phyloP scores from a whole-genome alignment of 2,329 filamentous ascomycete genomes.

The Ploettnerulaceae sp. region DNA sequence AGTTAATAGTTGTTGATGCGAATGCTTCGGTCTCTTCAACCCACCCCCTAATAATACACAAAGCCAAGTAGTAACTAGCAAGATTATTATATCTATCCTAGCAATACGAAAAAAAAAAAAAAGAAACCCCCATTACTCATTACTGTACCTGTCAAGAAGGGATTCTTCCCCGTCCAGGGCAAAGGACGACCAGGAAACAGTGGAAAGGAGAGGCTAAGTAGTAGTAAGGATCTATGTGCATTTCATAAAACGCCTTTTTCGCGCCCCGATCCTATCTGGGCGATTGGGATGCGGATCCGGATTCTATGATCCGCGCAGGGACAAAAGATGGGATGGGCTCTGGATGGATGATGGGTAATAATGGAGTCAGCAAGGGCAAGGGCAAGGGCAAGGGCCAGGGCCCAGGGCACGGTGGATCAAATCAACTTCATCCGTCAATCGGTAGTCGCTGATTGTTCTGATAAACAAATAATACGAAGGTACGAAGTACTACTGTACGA shows the following conservation, averaged over 20 bases:
- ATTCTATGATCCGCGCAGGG: conserved; percentile 17
- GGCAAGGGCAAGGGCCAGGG: background rate
- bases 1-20: too few relatives aligned
- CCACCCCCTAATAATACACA: too few relatives aligned
- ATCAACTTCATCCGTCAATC: conserved; percentile 9
- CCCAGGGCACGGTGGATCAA: conserved; percentile 10
- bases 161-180: background rate
- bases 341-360: background rate
- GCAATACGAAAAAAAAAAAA: too few relatives aligned
- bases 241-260: conserved; percentile 5
- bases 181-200: background rate
- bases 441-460: conserved; percentile 14
- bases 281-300: conserved; percentile 12
- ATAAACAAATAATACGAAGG: conserved; percentile 14
- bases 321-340: conserved; percentile 5
- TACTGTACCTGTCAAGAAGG: too few relatives aligned
- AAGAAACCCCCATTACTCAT: too few relatives aligned
- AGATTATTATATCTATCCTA: too few relatives aligned
- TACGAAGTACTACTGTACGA: too few relatives aligned
- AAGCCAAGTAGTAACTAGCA: too few relatives aligned
- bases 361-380: conserved; percentile 1
- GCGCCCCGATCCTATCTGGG: conserved; percentile 1
- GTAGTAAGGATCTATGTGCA: background rate
- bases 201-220: conserved; percentile 3
- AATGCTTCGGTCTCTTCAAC: too few relatives aligned